Evolutionary conservation across 1,284 basidiomycete species (phyloP).

Genomic region (Moesziomyces sp.): DNA sequence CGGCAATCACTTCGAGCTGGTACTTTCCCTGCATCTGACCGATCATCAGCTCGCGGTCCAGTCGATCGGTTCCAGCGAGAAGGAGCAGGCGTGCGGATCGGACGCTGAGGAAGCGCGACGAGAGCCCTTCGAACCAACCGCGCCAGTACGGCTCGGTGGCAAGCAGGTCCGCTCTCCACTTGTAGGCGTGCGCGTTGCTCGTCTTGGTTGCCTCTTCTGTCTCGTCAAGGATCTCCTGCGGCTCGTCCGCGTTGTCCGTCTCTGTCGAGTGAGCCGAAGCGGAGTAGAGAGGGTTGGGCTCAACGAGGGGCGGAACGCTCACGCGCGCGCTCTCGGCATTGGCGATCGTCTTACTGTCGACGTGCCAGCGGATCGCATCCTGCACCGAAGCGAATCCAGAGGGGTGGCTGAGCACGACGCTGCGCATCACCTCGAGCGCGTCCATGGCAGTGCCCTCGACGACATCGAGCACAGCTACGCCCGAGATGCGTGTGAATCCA

Average conservation of each 20-base stretch:
- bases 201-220: not conserved
- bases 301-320: conserved; percentile 61
- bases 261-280: not conserved
- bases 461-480: conserved; percentile 90
- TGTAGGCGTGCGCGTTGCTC: conserved; percentile 39
- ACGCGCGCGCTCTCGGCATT: conserved; percentile 63
- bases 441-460: conserved; percentile 98
- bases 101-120: conserved; percentile 78
- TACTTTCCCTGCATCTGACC: conserved; percentile 94
- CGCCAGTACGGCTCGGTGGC: conserved; percentile 90
- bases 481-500: conserved; percentile 71
- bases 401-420: conserved; percentile 84
- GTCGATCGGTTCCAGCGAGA: conserved; percentile 88
- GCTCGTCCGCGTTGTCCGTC: conserved; percentile 13
- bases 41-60: conserved; percentile 94
- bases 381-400: conserved; percentile 83
- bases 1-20: conserved; percentile 86
- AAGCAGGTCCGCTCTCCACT: conserved; percentile 86
- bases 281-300: conserved; percentile 28
- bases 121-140: conserved; percentile 90
- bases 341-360: conserved; percentile 58
- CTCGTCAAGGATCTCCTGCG: conserved; percentile 18
- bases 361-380: conserved; percentile 96
- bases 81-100: conserved; percentile 85
- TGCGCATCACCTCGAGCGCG: conserved; percentile 88